Evolutionary conservation across 106 monocot genomes (phyloP), one percentile per base, ranked within the genome.

Genomic region (Dioscorea dumetorum): DNA sequence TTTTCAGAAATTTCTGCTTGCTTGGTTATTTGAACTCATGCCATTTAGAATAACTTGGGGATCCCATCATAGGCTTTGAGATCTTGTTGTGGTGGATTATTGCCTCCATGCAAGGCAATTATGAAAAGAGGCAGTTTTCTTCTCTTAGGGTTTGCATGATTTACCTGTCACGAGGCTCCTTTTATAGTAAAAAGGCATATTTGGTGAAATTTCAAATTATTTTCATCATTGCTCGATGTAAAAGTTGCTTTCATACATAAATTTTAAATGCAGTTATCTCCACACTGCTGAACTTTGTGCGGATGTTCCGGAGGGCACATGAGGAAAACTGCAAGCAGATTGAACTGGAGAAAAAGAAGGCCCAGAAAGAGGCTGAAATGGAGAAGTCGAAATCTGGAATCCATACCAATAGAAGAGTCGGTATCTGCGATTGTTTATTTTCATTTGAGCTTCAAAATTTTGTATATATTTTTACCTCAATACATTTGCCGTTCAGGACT

Each of bases 251-350:
- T 41, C 10, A 1, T 41, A 41, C 10, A 41, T 41, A 41, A 41
- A 3, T 41, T 1, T 3, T 13, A 51, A 31, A 28, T 86, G 85
- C 86, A 93, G 93, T 89, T 22, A 73, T 89, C 11, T 62, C 81
- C 14, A 88, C 93, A 5, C 81, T 89, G 11, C 57, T 78, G 58
- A 83, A 81, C 60, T 93, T 93, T 52, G 89, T 88, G 3, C 50
- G 61, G 48, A 81, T 79, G 67, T 93, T 93, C 65, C 73, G 83
- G 48, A 68, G 77, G 7, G 88, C 93, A 54, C 86, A 88, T 28
- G 74, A 86, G 57, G 88, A 93, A 68, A 93, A 93, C 64, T 81
- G 76, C 72, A 88, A 84, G 72, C 84, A 85, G 66, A 66, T 67
- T 34, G 91, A 91, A 17, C 78, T 84, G 33, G 91, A 91, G 60